Evolutionary conservation across 2,329 filamentous ascomycete genomes (phyloP), one percentile per base, ranked within the genome.

Genomic region (Talaromyces piceae): DNA sequence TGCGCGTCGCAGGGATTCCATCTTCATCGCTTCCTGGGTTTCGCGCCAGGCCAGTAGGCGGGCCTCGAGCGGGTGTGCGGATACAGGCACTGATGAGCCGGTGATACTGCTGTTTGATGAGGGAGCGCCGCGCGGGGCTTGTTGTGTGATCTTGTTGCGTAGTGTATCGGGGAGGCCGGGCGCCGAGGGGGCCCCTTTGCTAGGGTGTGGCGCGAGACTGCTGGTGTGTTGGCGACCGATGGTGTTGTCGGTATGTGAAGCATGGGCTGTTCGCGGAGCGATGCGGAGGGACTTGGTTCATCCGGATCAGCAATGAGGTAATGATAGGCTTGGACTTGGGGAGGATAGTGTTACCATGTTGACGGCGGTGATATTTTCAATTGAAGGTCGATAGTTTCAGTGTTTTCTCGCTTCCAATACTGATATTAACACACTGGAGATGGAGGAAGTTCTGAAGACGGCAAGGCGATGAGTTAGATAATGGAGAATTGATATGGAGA

Each of bases 151-250:
- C 72, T 91, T 90, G 57, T 84, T 77, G 65, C 93, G 91, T 61
- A 98, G 86, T 16, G 87, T 91, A 76, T 97, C 93, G 78, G 94
- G 91, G 57, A 97, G 78, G 60, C 91, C 91, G 0, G 91, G 91
- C 13, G 90, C 91, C 1, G 91, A 96, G 60, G 93, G 93, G 3
- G 93, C 93, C 51, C 81, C 82, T 61, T 80, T 78, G 58, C 78
- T 79, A 66, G 78, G 70, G 52, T 77, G 62, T 9, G 52, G 52
- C 5, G 47, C 45, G 4, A 26, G 1, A 23, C 4, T 20, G 44
- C 23, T 16, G n/a, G n/a, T 49, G 41, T 45, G 23, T 27, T 63
- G 76, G 75, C 82, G 71, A 66, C 80, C 78, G 60, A 77, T 81
- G 62, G 70, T 74, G 74, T 87, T 85, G 63, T 77, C 78, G 73